Evolutionary conservation across 164 flowering plant genomes (phyloP), one percentile per base, ranked within the genome.

Genomic region (Dillenia suffruticosa): DNA sequence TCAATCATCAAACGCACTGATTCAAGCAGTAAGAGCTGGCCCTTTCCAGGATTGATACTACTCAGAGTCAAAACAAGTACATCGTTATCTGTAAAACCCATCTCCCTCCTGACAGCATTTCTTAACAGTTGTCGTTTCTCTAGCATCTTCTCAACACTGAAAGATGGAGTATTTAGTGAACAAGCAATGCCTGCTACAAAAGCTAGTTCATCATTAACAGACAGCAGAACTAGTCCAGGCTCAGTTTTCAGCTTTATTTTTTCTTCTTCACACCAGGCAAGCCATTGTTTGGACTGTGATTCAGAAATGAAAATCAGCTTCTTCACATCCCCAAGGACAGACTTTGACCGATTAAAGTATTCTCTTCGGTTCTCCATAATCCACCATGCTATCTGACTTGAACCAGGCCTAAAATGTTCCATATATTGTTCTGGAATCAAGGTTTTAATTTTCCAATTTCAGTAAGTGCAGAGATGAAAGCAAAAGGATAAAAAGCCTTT

Each of bases 331-430:
- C 80, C 71, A 17, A 94, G 83, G 53, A 89, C 81, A 64, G 56
- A 71, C 75, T 88, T 94, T 60, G 96, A 66, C 43, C 92, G 86
- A 66, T 91, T 80, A 76, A 94, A 94, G 70, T 91, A 94, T 69
- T 92, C 97, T 66, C 84, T 61, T 62, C 96, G 77, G 67, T 92
- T 95, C 76, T 92, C 99, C 99, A 95, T 92, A 67, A 95, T 92
- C 99, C 99, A 95, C 99, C 99, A 95, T 59, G 77, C 85, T 68
- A 92, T 77, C 70, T 92, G 96, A 76, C 79, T 82, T 53, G 88
- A 85, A 56, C 94, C 92, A 65, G 89, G 83, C 16, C 86, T 72
- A 69, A 72, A 84, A 63, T 70, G 86, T 15, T 71, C 77, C 57
- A 83, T 76, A 70, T 95, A 95, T 77, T 85, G 81, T 59, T 92